Conservation (phyloP, 805 yeast genomes). For the Myxozyma melibiosi region DNA sequence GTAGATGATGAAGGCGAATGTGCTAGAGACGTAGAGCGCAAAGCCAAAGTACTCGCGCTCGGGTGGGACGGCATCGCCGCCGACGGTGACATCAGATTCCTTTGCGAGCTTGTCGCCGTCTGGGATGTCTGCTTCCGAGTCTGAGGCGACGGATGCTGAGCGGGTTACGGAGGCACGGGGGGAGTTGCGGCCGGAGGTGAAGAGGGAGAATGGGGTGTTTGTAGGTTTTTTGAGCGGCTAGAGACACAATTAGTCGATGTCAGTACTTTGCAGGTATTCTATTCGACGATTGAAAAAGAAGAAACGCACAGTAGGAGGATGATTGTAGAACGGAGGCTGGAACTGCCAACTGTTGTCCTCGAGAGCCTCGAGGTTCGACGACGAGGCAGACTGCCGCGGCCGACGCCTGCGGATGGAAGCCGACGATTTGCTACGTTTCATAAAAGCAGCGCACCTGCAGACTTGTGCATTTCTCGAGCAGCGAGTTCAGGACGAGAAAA, state of each 20-base stretch:
- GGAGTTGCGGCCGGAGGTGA: slow-evolving; percentile 31
- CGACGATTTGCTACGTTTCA: slow-evolving; percentile 32
- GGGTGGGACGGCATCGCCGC: slow-evolving; percentile 45
- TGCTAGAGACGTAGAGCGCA: slow-evolving; percentile 71
- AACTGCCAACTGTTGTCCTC: slow-evolving; percentile 30
- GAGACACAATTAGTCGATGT: not conserved
- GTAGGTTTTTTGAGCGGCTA: slow-evolving; percentile 28
- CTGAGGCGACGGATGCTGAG: slow-evolving; percentile 18
- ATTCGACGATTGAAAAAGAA: not conserved
- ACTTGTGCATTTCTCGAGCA: not conserved
- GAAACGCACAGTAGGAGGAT: slow-evolving; percentile 33
- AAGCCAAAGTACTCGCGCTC: slow-evolving; percentile 79
- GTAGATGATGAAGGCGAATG: slow-evolving; percentile 58
- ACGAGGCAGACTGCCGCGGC: slow-evolving; percentile 16
- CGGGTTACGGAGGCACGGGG: slow-evolving; percentile 18
- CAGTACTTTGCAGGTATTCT: not conserved
- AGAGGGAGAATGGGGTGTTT: slow-evolving; percentile 26
- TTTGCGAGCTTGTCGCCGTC: slow-evolving; percentile 42
- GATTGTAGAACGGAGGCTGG: slow-evolving; percentile 37
- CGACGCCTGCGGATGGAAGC: slow-evolving; percentile 26
- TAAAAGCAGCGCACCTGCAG: too few species aligned
- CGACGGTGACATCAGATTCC: slow-evolving; percentile 44
- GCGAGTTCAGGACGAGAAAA: not conserved
- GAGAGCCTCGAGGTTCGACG: slow-evolving; percentile 17
- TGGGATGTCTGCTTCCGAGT: slow-evolving; percentile 35